Conservation (phyloP, 2,329 filamentous ascomycete species). For the Penicillium sp. region DNA sequence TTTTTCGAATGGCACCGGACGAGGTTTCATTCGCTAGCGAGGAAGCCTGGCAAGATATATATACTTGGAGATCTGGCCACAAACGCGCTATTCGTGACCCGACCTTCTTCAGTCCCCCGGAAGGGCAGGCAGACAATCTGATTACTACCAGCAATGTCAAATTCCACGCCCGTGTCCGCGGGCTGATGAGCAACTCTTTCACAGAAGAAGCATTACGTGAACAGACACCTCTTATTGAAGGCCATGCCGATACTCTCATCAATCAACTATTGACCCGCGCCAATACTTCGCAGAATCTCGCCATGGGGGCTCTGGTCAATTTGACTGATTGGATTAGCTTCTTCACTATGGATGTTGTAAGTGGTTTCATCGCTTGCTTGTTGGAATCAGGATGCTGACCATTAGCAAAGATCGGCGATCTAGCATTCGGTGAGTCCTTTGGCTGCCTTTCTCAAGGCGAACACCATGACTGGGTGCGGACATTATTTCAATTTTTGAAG, state of each 20-base stretch:
- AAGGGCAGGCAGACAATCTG: slow-evolving; percentile 14
- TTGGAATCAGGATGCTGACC: slow-evolving; percentile 33
- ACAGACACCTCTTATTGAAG: neutral
- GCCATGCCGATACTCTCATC: neutral
- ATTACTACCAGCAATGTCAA: neutral
- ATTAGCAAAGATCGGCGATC: slow-evolving; percentile 42
- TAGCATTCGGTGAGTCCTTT: slow-evolving; percentile 40
- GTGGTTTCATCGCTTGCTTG: slow-evolving; percentile 29
- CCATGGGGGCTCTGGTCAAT: neutral
- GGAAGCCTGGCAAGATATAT: slow-evolving; percentile 27
- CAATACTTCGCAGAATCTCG: neutral
- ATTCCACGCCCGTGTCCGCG: neutral
- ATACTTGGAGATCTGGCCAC: slow-evolving; percentile 17
- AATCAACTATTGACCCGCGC: neutral
- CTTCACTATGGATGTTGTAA: slow-evolving; percentile 2
- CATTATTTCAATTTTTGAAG: slow-evolving; percentile 16
- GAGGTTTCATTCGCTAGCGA: slow-evolving; percentile 23
- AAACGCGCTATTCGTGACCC: slow-evolving; percentile 15
- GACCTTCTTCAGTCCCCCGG: neutral
- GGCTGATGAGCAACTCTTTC: neutral
- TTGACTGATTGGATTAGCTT: neutral
- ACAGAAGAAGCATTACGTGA: neutral
- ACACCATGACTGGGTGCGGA: slow-evolving; percentile 8
- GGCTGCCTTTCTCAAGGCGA: slow-evolving; percentile 11
- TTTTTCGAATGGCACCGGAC: slow-evolving; percentile 27